These are phyloP conservation scores for Yamadazyma membranifaciens DNA, from an alignment of 1,139 yeast species.

Conservation along the genomic window DNA sequence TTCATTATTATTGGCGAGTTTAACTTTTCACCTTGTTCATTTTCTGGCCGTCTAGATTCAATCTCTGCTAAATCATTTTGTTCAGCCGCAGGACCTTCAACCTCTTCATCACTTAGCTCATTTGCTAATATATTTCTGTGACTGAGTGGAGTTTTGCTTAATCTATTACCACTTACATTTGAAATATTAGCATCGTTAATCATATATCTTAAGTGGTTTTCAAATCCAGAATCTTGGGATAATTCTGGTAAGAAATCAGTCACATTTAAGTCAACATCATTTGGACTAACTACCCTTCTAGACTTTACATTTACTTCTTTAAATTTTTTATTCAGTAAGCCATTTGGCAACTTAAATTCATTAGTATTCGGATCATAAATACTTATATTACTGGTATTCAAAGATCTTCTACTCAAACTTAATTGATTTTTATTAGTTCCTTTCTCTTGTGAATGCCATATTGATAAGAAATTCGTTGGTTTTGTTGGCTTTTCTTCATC, in stretches of 20 bases:
- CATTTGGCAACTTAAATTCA: constrained; percentile 21
- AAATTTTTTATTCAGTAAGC: constrained; percentile 32
- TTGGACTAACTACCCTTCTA: constrained; percentile 41
- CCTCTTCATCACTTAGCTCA: neutral
- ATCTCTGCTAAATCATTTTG: neutral
- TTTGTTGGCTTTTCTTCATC: constrained; percentile 27
- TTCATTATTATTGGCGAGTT: neutral
- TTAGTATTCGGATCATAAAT: constrained; percentile 16
- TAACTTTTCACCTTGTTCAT: neutral
- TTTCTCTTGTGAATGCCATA: constrained; percentile 43
- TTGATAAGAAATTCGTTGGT: constrained; percentile 33
- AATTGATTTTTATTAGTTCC: constrained; percentile 13
- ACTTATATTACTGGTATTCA: constrained; percentile 15
- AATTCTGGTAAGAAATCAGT: constrained; percentile 46
- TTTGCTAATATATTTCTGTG: constrained; percentile 27
- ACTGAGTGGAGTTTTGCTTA: constrained; percentile 28
- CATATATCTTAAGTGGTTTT: constrained; percentile 28
- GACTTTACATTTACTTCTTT: constrained; percentile 46
- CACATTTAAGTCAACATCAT: constrained; percentile 35
- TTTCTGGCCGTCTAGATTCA: neutral
- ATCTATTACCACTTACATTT: constrained; percentile 21
- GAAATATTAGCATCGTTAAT: constrained; percentile 18
- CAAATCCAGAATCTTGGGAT: constrained; percentile 50
- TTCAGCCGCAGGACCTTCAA: neutral
- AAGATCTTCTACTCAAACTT: constrained; percentile 7